phyloP scores from a whole-genome alignment of 495 filamentous ascomycete genomes.

The Aspergillus cristatus region DNA sequence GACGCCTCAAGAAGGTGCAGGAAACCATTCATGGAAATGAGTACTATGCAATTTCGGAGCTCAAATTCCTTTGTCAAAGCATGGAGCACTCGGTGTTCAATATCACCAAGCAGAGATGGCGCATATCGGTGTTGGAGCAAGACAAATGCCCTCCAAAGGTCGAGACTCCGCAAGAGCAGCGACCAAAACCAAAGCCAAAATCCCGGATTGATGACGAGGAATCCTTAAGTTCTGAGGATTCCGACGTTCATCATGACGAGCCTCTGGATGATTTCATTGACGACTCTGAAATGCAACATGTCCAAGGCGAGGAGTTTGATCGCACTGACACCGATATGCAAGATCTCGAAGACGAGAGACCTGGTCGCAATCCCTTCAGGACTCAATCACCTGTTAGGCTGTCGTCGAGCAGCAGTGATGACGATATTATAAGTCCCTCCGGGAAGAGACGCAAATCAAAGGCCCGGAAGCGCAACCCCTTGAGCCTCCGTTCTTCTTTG shows the following conservation, averaged over 20 bases:
- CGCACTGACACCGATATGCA: neutral
- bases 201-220: slow-evolving; percentile 32
- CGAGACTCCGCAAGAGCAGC: slow-evolving; percentile 15
- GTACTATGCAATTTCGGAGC: slow-evolving; percentile 38
- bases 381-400: slow-evolving; percentile 1
- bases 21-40: slow-evolving; percentile 38
- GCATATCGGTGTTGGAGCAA: slow-evolving; percentile 40
- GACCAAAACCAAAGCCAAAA: slow-evolving; percentile 10
- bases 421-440: slow-evolving; percentile 18
- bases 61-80: slow-evolving; percentile 43
- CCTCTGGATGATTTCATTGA: slow-evolving; percentile 41
- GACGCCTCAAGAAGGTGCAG: slow-evolving; percentile 41
- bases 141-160: slow-evolving; percentile 41
- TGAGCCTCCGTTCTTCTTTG: slow-evolving; percentile 8
- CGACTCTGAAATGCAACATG: slow-evolving; percentile 11
- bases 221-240: slow-evolving; percentile 20
- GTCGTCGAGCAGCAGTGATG: slow-evolving; percentile 18
- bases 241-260: slow-evolving; percentile 25
- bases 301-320: neutral
- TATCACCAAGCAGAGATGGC: slow-evolving; percentile 45
- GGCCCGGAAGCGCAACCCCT: slow-evolving; percentile 2
- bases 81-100: slow-evolving; percentile 56
- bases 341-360: neutral
- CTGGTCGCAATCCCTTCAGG: no score
- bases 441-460: slow-evolving; percentile 8